Evolutionary conservation across 2,329 filamentous ascomycete species (phyloP), one percentile per base, ranked within the genome.

Genomic region (Hypoxylon sp.): DNA sequence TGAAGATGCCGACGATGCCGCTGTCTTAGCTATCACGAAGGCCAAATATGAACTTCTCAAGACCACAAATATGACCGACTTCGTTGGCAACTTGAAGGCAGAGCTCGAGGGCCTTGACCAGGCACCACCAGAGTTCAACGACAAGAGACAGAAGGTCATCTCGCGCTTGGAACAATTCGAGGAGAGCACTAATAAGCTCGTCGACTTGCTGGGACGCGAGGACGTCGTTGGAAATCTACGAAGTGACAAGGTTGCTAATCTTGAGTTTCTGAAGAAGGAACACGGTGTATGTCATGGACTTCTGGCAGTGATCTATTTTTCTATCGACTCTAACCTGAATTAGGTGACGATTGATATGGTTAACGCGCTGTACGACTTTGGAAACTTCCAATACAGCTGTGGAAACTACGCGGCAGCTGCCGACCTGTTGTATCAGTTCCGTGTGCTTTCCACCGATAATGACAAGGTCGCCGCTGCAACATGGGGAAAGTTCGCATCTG

Each of bases 11-110:
- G 84, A 88, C 67, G 83, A 84, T 68, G 82, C 79, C 41, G 82
- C 86, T 81, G 82, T 87, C 61, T 85, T 85, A 76, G 90, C 94
- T 80, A 90, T 97, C 75, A 91, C 91, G 70, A 89, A 92, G 79
- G 90, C 94, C 75, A 97, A 97, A 82, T 97, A 95, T 81, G 91
- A 95, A 83, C 90, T 99, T 65, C 89, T 99, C 74, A 95, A 97
- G 85, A 91, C 94, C 81, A 98, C 96, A 77, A 98, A 98, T 86
- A 99, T 99, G 96, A 96, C 92, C 77, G 96, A 99, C 82, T 99
- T 97, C 80, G 93, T 98, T 60, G 94, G 94, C 78, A 92, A 91
- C 77, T 85, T 99, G 73, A 93, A 97, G 86, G 92, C 92, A 80
- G 92, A 98, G 78, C 89, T 99, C 73, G 90, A 98, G 84, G 87